Evolutionary conservation across 2,329 filamentous ascomycete species (phyloP).

Genomic region (Cordyceps farinosa): DNA sequence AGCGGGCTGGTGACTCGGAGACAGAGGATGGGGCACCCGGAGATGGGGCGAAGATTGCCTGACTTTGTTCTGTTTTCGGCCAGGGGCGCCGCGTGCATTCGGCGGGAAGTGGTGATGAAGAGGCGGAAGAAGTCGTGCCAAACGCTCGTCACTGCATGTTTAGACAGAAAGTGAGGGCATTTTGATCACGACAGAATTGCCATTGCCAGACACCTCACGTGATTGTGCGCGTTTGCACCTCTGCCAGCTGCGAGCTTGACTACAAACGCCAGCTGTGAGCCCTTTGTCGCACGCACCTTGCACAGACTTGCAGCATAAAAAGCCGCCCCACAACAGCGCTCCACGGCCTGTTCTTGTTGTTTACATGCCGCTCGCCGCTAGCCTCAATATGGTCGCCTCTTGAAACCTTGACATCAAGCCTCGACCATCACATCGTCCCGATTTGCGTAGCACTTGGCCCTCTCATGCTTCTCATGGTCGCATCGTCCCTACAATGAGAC

Average conservation of each 20-base stretch:
- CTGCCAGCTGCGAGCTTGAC: conserved; percentile 3
- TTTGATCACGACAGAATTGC: background rate
- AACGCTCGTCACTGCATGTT: background rate
- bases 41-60: conserved; percentile 18
- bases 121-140: background rate
- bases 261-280: background rate
- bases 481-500: conserved; percentile 30
- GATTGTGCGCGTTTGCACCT: conserved; percentile 1
- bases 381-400: background rate
- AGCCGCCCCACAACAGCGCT: conserved; percentile 1
- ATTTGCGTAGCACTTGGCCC: conserved; percentile 16
- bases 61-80: conserved; percentile 9
- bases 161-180: background rate
- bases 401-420: background rate
- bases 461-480: background rate
- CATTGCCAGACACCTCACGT: background rate
- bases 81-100: conserved; percentile 9
- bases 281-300: background rate
- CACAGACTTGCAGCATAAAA: background rate
- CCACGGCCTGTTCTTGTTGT: background rate
- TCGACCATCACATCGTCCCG: conserved; percentile 19
- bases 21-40: conserved; percentile 3
- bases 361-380: background rate
- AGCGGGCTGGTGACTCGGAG: conserved; percentile 4
- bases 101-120: background rate